A percentile compares a stretch with the other conserved stretches of the same genome.
Evolutionary conservation across 768 basidiomycete genomes (phyloP).

Genomic region (Calocera cornea): DNA sequence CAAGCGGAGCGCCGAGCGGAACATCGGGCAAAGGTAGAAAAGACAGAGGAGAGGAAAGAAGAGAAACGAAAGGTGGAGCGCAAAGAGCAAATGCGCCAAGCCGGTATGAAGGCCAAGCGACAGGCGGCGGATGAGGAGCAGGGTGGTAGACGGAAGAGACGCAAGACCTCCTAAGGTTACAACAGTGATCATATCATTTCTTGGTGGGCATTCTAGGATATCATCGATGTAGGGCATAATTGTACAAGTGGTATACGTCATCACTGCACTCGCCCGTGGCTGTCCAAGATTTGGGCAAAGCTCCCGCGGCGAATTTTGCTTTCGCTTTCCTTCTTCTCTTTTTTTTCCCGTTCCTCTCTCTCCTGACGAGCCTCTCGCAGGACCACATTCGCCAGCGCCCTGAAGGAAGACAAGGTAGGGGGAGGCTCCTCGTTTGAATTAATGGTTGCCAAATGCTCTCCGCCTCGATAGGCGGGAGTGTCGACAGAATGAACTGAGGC

Average conservation of each 20-base stretch:
- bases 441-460: background rate
- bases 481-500: background rate
- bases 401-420: background rate
- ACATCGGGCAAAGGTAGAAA: slow-evolving; percentile 58
- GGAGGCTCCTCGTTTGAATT: background rate
- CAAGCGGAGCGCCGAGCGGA: slow-evolving; percentile 63
- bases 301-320: background rate
- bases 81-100: slow-evolving; percentile 59
- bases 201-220: background rate
- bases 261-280: background rate
- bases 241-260: background rate
- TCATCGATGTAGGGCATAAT: background rate
- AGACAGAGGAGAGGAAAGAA: slow-evolving; percentile 44
- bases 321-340: background rate
- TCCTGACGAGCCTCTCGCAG: background rate
- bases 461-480: background rate
- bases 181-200: background rate
- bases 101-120: slow-evolving; percentile 59
- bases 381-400: background rate
- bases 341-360: background rate
- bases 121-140: slow-evolving; percentile 45
- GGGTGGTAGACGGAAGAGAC: slow-evolving; percentile 41
- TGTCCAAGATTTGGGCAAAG: background rate
- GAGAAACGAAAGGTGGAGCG: slow-evolving; percentile 66
- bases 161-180: slow-evolving; percentile 27